A percentile compares a stretch with the other conserved stretches of the same genome.
Evolutionary conservation across 2,329 filamentous ascomycete genomes (phyloP).

Genomic region (Pyrenophora tritici-repentis): DNA sequence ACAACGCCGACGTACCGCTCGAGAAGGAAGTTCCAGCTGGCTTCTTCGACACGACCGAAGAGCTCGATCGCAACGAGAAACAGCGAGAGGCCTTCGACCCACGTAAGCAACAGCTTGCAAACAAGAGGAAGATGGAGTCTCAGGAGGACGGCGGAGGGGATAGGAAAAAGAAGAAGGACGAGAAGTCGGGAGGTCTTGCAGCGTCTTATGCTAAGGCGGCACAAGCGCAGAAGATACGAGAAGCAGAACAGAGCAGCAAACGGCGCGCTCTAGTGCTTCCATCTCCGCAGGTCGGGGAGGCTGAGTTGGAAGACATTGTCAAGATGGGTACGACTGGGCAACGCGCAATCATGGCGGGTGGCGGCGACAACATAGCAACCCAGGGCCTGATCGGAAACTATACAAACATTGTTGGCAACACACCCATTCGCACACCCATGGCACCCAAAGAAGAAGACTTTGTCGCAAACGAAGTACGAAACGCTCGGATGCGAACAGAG

Average conservation of each 20-base stretch:
- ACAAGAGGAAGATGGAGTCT: conserved; percentile 90
- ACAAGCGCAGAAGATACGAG: conserved; percentile 90
- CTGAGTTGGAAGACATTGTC: conserved; percentile 94
- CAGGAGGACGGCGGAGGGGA: conserved; percentile 78
- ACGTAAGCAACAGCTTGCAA: conserved; percentile 84
- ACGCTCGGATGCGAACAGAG: conserved; percentile 88
- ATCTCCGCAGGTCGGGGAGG: conserved; percentile 87
- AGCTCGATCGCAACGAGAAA: conserved; percentile 78
- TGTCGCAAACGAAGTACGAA: conserved; percentile 94
- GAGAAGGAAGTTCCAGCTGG: conserved; percentile 87
- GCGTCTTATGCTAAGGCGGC: conserved; percentile 91
- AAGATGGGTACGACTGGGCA: conserved; percentile 98
- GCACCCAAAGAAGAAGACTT: conserved; percentile 92
- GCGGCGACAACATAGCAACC: conserved; percentile 83
- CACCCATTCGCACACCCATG: conserved; percentile 88
- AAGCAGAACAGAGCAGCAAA: conserved; percentile 97
- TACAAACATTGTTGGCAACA: conserved; percentile 75
- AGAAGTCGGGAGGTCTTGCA: conserved; percentile 72
- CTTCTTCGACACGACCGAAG: conserved; percentile 92
- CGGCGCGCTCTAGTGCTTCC: conserved; percentile 81
- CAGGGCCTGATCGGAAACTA: conserved; percentile 88
- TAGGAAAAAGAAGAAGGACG: conserved; percentile 88
- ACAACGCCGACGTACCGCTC: conserved; percentile 98
- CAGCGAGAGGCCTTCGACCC: conserved; percentile 88
- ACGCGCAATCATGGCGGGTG: conserved; percentile 76